Base-by-base conservation (phyloP, 208 protist species). In the Wallacemonas sp. region DNA sequence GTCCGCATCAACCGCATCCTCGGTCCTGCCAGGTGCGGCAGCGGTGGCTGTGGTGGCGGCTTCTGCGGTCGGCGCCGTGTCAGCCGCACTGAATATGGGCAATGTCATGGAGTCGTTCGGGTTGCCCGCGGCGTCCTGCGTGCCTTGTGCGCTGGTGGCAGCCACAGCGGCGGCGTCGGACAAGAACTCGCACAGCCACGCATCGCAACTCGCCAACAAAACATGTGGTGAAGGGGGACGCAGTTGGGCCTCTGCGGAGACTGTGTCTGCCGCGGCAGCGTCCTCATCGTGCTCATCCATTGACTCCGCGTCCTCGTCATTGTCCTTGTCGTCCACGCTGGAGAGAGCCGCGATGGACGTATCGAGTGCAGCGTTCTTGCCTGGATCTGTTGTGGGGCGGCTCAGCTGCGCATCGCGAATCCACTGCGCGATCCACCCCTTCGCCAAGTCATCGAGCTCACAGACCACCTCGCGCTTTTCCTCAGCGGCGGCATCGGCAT, bases 361-460 rank as follows among this genome's bases (percentile, higher is more conserved):
- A 24, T 55, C 47, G 17, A 47, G 16, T 9, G 41, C n/a, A n/a
- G n/a, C n/a, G n/a, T n/a, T n/a, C n/a, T n/a, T n/a, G n/a, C n/a
- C n/a, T n/a, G n/a, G n/a, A n/a, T n/a, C n/a, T n/a, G n/a, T 41
- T 41, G 36, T 6, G 14, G 36, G 36, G 6, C 36, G 36, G 9
- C 14, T 32, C 16, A 9, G 47, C 29, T 5, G 30, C 9, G 30
- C 52, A 24, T 33, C 32, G 8, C 3, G 30, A 21, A 58, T 39
- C 52, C 52, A 58, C 29, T 5, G n/a, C 6, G n/a, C 30, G 23
- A 58, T 58, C 63, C 47, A 61, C 48, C 24, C 24, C 48, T 14
- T 61, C 39, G 30, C 29, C 5, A 52, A 5, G 30, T 34, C 38
- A 46, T 38, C 54, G 36, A 46, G 54, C 21, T 52, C 60, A 32